Conservation (phyloP, 768 basidiomycete genomes). For the Sarcodon aspratus region DNA sequence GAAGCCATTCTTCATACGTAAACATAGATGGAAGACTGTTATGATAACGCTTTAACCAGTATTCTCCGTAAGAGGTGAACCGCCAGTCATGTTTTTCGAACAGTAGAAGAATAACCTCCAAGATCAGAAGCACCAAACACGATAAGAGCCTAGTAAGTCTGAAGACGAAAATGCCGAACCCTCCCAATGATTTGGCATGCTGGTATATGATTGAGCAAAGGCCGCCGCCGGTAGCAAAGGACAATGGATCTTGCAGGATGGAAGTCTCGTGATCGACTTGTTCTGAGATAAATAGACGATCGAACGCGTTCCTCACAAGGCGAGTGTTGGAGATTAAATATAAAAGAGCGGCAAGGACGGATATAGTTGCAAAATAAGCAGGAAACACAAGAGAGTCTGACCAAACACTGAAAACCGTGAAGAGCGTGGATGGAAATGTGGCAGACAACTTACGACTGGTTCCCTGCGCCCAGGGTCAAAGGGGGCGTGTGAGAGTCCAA, state of each 20-base stretch:
- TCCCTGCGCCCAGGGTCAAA: no score
- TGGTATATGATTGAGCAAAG: slow-evolving; percentile 11
- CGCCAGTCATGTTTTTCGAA: not conserved
- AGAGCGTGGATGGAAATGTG: no score
- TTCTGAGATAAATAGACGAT: no score
- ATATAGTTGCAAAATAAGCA: not conserved
- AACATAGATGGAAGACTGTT: slow-evolving; percentile 19
- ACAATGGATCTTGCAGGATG: no score
- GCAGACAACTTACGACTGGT: no score
- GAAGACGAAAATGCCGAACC: slow-evolving; percentile 21
- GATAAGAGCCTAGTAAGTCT: slow-evolving; percentile 19
- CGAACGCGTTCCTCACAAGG: no score
- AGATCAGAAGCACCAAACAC: slow-evolving; percentile 19
- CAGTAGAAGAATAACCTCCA: slow-evolving; percentile 21
- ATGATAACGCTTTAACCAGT: slow-evolving; percentile 19
- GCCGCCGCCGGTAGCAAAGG: no score
- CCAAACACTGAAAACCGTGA: not conserved
- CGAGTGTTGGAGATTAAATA: not conserved
- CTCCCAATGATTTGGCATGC: slow-evolving; percentile 19
- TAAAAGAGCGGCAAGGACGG: not conserved
- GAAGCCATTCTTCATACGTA: slow-evolving; percentile 8
- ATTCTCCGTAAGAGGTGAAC: slow-evolving; percentile 3
- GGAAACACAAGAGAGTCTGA: not conserved
- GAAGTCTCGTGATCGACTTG: no score
- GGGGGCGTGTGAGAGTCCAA: no score